These are phyloP conservation scores for Termitomyces sp. DNA, from an alignment of 768 basidiomycete species.

Conservation along the genomic window DNA sequence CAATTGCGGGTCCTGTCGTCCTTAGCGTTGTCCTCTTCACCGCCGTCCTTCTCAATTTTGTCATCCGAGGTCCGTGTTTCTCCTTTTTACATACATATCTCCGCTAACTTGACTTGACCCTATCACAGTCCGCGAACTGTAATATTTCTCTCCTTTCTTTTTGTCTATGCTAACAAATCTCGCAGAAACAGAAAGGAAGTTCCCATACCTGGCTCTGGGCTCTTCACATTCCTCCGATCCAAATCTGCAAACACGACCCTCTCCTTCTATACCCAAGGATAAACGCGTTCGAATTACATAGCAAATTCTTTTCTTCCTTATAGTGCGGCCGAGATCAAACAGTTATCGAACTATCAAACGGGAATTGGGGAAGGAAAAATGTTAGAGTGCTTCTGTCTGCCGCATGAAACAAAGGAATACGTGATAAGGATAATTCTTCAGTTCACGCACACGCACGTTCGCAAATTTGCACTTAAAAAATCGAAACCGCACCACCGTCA, in stretches of 20 bases:
- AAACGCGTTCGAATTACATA: background rate
- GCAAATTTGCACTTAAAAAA: background rate
- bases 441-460: background rate
- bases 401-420: background rate
- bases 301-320: too few species aligned
- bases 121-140: constrained; percentile 55
- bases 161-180: background rate
- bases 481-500: background rate
- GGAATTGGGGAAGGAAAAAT: background rate
- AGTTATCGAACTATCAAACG: background rate
- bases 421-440: too few species aligned
- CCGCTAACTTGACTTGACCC: background rate
- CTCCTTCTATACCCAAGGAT: constrained; percentile 5
- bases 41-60: constrained; percentile 84
- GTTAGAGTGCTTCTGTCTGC: background rate
- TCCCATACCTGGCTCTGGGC: constrained; percentile 23
- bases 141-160: background rate
- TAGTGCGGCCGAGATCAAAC: too few species aligned
- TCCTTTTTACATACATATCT: background rate
- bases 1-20: constrained; percentile 74
- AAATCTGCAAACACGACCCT: background rate
- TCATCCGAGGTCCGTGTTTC: constrained; percentile 64
- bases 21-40: constrained; percentile 81
- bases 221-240: constrained; percentile 11
- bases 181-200: constrained; percentile 20